Base-by-base conservation (phyloP, 495 filamentous ascomycete genomes). In the Barbatosphaeria neglecta region DNA sequence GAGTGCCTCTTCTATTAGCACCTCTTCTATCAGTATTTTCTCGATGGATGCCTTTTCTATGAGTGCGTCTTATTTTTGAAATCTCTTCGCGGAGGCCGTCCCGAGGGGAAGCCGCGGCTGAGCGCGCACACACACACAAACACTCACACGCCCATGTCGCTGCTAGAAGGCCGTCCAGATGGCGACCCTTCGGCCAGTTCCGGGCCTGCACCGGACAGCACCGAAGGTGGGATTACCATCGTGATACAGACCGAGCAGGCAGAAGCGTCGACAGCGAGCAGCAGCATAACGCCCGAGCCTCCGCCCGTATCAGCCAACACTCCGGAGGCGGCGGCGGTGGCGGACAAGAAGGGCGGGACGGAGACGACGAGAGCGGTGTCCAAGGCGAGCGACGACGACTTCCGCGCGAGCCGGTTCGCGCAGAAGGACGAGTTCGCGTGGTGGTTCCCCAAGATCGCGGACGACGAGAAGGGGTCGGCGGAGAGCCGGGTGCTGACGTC, bases 401-500 rank as follows among this genome's bases (percentile, higher is more conserved):
- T 50, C 43, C 43, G 44, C 22, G 49, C 35, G 0, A 24, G 7
- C 3, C 18, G 19, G 10, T 55, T 58, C 16, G 55, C 52, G 1
- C 41, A 53, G 23, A 55, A 45, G 38, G 35, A 20, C 1, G 25
- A 2, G 4, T 44, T 59, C 10, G 51, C 56, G 0, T 40, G 31
- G 47, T 59, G 50, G 53, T 59, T 59, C 35, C 56, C 56, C 0
- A 25, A 48, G 22, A 59, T 59, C n/a, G 23, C 47, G 10, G 50
- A 56, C 1, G 45, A 49, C 41, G 56, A 50, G 24, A 35, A 27
- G 31, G 31, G 16, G 31, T n/a, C 16, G 3, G 43, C 44, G 4
- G 51, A 35, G 24, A 37, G 46, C 48, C 53, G 50, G 10, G 51
- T 49, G 37, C 49, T 45, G 25, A 19, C 45, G 0, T 49, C 44